A percentile compares a stretch with the other conserved stretches of the same genome.
These are phyloP conservation scores for Malus hybrid DNA, from an alignment of 331 rosid genomes.

Conservation along the genomic window DNA sequence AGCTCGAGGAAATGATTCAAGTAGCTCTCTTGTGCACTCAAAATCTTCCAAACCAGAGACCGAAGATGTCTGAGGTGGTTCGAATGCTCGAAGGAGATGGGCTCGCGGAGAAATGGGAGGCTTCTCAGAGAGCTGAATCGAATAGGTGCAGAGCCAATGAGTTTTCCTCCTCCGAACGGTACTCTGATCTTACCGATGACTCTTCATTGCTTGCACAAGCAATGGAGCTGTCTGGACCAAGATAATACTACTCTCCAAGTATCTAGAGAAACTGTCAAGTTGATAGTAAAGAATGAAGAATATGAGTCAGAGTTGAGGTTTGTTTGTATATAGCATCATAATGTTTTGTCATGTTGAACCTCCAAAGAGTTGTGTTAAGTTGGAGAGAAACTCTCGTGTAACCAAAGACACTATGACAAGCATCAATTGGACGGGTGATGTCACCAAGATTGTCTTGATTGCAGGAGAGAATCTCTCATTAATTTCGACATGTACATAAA, in stretches of 20 bases:
- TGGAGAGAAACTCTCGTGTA: neutral
- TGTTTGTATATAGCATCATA: conserved; percentile 35
- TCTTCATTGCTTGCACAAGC: conserved; percentile 88
- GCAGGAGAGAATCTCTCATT: neutral
- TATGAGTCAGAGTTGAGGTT: conserved; percentile 15
- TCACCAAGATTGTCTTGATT: neutral
- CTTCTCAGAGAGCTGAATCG: conserved; percentile 77
- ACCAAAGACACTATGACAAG: neutral
- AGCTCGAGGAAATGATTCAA: conserved; percentile 82
- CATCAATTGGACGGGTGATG: neutral
- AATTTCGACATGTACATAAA: conserved; percentile 27
- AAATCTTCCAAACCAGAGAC: conserved; percentile 69
- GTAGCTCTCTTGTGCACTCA: conserved; percentile 91
- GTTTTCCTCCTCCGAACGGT: conserved; percentile 77
- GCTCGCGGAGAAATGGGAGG: conserved; percentile 97
- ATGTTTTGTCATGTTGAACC: conserved; percentile 7
- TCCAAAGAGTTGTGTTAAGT: conserved; percentile 6
- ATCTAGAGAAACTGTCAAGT: neutral
- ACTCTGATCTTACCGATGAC: conserved; percentile 93
- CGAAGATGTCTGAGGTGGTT: conserved; percentile 95
- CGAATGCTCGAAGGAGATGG: conserved; percentile 99
- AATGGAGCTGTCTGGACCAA: conserved; percentile 98
- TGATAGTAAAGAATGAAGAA: conserved; percentile 1
- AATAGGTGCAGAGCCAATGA: conserved; percentile 67
- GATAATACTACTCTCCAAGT: conserved; percentile 26